Percentiles rank a stretch among this genome's conserved stretches.
These are phyloP conservation scores for Nasturtium officinale DNA, from an alignment of 345 rosid genomes.

Conservation along the genomic window DNA sequence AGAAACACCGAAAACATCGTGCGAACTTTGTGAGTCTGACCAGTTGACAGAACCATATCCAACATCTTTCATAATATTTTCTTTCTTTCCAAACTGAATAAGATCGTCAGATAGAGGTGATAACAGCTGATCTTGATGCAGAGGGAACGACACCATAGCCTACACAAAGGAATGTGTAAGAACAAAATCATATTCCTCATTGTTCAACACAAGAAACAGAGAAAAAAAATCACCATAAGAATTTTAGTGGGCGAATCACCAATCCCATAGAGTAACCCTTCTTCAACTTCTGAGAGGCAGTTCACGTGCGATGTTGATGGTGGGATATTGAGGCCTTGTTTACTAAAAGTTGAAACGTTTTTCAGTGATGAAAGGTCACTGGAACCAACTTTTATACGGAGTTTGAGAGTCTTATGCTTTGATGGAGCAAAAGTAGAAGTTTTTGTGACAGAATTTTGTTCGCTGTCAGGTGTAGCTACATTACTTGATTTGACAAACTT, in stretches of 20 bases:
- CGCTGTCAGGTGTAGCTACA: conserved; percentile 46
- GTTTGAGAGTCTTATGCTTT: conserved; percentile 65
- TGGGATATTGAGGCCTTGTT: conserved; percentile 73
- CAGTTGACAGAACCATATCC: conserved; percentile 41
- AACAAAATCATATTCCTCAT: conserved; percentile 35
- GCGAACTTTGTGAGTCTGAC: conserved; percentile 37
- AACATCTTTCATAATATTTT: conserved; percentile 45
- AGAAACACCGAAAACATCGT: conserved; percentile 38
- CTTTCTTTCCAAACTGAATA: conserved; percentile 54
- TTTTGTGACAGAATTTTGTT: conserved; percentile 45
- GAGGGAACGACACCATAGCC: conserved; percentile 80
- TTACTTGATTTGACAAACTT: conserved; percentile 43
- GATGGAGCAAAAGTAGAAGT: conserved; percentile 45
- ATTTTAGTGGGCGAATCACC: conserved; percentile 73
- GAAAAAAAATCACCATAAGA: conserved; percentile 58
- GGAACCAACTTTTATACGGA: conserved; percentile 81
- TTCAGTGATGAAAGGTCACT: conserved; percentile 70
- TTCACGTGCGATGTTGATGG: conserved; percentile 74
- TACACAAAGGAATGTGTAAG: conserved; percentile 44
- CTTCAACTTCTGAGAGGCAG: conserved; percentile 73
- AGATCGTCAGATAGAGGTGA: conserved; percentile 84
- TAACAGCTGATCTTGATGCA: conserved; percentile 55
- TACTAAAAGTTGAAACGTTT: conserved; percentile 68
- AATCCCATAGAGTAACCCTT: conserved; percentile 53
- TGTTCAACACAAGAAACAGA: conserved; percentile 24